phyloP scores from a whole-genome alignment of 2,329 filamentous ascomycete species.

The Neoarthrinium moseri region DNA sequence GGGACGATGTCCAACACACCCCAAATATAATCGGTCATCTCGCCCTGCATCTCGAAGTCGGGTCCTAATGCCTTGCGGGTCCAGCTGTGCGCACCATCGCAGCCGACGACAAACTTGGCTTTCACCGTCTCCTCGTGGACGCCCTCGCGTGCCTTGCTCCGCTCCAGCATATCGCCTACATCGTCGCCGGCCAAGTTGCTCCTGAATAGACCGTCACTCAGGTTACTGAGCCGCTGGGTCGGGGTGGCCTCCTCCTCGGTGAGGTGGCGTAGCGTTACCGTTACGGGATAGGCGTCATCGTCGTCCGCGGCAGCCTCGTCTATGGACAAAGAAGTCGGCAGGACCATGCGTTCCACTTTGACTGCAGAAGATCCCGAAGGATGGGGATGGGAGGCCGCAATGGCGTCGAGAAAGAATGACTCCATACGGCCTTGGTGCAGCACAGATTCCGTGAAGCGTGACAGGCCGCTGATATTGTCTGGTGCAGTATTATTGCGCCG shows the following conservation, averaged over 20 bases:
- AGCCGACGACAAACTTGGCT: constrained; percentile 65
- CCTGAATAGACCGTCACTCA: constrained; percentile 51
- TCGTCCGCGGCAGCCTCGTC: constrained; percentile 45
- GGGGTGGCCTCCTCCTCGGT: constrained; percentile 54
- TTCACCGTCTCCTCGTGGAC: constrained; percentile 42
- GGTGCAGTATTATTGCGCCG: constrained; percentile 37
- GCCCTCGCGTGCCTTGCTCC: constrained; percentile 25
- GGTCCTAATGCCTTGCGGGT: constrained; percentile 54
- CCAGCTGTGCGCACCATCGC: constrained; percentile 69
- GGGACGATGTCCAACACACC: constrained; percentile 44
- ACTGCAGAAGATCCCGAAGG: constrained; percentile 25
- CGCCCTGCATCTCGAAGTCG: constrained; percentile 51
- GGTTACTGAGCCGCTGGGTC: constrained; percentile 32
- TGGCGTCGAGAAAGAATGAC: constrained; percentile 53
- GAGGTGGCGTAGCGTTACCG: constrained; percentile 53
- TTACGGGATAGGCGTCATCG: constrained; percentile 54
- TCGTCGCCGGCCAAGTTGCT: constrained; percentile 55
- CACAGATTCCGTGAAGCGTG: constrained; percentile 57
- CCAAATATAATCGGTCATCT: constrained; percentile 51
- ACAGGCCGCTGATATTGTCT: constrained; percentile 53
- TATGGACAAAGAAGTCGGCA: constrained; percentile 51
- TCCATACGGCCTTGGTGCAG: constrained; percentile 64
- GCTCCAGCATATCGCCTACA: constrained; percentile 42
- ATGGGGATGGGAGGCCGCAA: constrained; percentile 32
- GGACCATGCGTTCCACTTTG: constrained; percentile 53